Percentiles rank a stretch among this genome's conserved stretches.
phyloP scores from a whole-genome alignment of 352 stramenopile species.

The Globisporangium lucens region DNA sequence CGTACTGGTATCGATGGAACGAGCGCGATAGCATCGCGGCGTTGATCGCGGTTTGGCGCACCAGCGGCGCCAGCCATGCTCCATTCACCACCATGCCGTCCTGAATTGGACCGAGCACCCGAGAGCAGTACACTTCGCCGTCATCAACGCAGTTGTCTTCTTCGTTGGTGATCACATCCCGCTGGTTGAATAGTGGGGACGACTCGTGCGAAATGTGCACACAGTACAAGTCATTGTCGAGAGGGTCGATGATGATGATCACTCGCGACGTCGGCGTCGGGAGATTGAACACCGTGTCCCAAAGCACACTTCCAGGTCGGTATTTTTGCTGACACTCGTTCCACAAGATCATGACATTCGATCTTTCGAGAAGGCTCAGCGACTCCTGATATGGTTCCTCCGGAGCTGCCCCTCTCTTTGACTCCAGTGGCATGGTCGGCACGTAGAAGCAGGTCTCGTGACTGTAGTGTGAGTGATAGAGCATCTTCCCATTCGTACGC shows the following conservation, averaged over 20 bases:
- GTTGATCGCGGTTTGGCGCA: conserved; percentile 85
- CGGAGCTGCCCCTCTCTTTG: conserved; percentile 25
- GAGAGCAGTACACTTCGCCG: conserved; percentile 76
- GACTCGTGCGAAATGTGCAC: conserved; percentile 80
- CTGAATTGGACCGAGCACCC: conserved; percentile 75
- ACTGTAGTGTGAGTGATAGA: conserved; percentile 80
- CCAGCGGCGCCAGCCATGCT: conserved; percentile 72
- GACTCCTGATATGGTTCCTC: conserved; percentile 25
- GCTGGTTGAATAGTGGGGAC: conserved; percentile 73
- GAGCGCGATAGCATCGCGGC: conserved; percentile 62
- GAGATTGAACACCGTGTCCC: conserved; percentile 73
- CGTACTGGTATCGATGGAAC: conserved; percentile 75
- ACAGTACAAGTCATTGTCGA: conserved; percentile 83
- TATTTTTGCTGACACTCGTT: conserved; percentile 88
- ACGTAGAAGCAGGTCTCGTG: conserved; percentile 82
- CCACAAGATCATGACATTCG: conserved; percentile 84
- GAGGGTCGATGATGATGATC: conserved; percentile 77
- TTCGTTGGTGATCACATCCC: conserved; percentile 66
- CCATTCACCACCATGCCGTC: conserved; percentile 84
- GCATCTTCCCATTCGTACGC: conserved; percentile 37
- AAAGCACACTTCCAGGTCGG: conserved; percentile 67
- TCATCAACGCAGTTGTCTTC: conserved; percentile 77
- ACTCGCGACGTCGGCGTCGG: conserved; percentile 75
- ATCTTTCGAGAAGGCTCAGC: conserved; percentile 46
- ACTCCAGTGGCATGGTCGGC: conserved; percentile 57